Conservation (phyloP, 441 rosid genomes). For the Monsonia emarginata region DNA sequence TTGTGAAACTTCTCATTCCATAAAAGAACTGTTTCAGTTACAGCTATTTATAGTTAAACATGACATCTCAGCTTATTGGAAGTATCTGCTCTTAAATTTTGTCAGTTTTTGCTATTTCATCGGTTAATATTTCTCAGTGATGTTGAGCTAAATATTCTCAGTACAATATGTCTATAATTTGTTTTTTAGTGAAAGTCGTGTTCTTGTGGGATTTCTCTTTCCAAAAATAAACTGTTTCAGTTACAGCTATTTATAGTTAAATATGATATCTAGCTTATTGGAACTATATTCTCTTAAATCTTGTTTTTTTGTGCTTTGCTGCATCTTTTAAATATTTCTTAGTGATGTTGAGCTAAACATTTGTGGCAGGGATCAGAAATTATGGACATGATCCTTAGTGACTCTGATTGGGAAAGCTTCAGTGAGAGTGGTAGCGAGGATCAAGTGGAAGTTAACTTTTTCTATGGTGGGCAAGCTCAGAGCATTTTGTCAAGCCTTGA, state of each 20-base stretch:
- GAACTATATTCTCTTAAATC: neutral
- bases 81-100: neutral
- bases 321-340: neutral
- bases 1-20: neutral
- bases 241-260: conserved; percentile 12
- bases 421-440: conserved; percentile 78
- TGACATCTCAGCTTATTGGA: conserved; percentile 21
- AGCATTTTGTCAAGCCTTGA: conserved; percentile 68
- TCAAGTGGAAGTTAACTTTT: conserved; percentile 49
- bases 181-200: conserved; percentile 2
- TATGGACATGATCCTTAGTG: conserved; percentile 56
- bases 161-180: too few relatives aligned
- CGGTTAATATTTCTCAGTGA: neutral
- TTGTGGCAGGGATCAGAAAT: conserved; percentile 26
- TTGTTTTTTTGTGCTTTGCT: neutral
- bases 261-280: conserved; percentile 26
- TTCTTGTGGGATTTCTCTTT: neutral
- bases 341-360: neutral
- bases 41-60: conserved; percentile 18
- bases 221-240: neutral
- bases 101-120: neutral
- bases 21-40: conserved; percentile 1
- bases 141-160: neutral
- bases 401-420: conserved; percentile 77
- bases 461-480: conserved; percentile 48